Evolutionary conservation across 805 yeast genomes (phyloP).

Genomic region (Zygosaccharomyces lentus): DNA sequence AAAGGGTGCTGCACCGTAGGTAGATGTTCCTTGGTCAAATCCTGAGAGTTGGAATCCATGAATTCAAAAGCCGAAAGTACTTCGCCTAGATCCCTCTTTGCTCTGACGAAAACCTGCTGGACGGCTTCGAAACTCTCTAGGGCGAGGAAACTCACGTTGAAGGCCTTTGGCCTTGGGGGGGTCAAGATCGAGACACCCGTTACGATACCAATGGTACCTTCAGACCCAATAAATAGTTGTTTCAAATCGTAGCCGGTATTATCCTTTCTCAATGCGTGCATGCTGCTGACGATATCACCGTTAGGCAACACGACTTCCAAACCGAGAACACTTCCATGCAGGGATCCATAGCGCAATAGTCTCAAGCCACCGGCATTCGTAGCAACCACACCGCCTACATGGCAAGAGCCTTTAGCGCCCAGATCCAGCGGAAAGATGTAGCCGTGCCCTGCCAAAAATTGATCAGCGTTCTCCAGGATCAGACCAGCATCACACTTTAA

Average conservation of each 20-base stretch:
- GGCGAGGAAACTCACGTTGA: conserved; percentile 85
- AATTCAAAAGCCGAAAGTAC: conserved; percentile 90
- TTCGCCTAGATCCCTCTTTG: conserved; percentile 75
- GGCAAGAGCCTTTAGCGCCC: conserved; percentile 97
- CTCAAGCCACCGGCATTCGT: conserved; percentile 96
- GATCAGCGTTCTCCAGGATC: conserved; percentile 80
- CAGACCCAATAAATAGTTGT: conserved; percentile 89
- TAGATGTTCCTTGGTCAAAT: conserved; percentile 57
- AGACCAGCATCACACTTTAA: conserved; percentile 89
- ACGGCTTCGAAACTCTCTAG: conserved; percentile 79
- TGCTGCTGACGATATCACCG: conserved; percentile 74
- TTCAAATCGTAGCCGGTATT: conserved; percentile 93
- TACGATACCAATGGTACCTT: conserved; percentile 86
- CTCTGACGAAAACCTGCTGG: conserved; percentile 71
- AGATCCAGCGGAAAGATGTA: conserved; percentile 89
- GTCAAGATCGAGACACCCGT: conserved; percentile 88
- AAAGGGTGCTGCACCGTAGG: conserved; percentile 65
- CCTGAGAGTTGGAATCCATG: conserved; percentile 75
- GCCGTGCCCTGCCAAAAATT: conserved; percentile 70
- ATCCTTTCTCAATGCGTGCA: conserved; percentile 86
- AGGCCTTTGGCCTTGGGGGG: conserved; percentile 81
- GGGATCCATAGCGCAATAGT: conserved; percentile 80
- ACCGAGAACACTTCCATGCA: conserved; percentile 89
- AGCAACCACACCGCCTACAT: conserved; percentile 91
- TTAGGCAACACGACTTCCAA: conserved; percentile 89